Evolutionary conservation across 768 basidiomycete species (phyloP).

Genomic region (Leccinum boreale): DNA sequence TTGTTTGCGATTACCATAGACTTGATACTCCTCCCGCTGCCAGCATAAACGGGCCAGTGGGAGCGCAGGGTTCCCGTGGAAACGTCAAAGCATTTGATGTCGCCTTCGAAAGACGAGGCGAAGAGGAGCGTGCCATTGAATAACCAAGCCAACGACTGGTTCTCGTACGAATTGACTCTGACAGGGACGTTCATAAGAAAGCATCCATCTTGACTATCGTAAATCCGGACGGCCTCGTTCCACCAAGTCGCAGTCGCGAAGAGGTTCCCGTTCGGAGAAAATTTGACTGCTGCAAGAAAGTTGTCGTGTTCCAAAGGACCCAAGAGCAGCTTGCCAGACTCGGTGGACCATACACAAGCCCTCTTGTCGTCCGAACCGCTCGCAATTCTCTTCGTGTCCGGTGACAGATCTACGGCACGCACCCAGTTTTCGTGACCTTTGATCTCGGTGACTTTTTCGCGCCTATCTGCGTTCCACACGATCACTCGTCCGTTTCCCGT

Average conservation of each 20-base stretch:
- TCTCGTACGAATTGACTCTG: slow-evolving; percentile 7
- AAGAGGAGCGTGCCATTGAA: not conserved
- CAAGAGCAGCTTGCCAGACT: slow-evolving; percentile 5
- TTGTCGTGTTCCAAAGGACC: slow-evolving; percentile 7
- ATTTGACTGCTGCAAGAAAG: slow-evolving; percentile 7
- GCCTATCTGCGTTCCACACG: slow-evolving; percentile 10
- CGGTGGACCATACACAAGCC: slow-evolving; percentile 10
- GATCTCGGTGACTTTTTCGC: slow-evolving; percentile 5
- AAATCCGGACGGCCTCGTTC: slow-evolving; percentile 11
- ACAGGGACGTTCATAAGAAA: slow-evolving; percentile 8
- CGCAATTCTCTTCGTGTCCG: slow-evolving; percentile 5
- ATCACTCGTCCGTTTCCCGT: slow-evolving; percentile 1
- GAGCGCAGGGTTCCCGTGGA: not conserved
- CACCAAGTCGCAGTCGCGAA: slow-evolving; percentile 16
- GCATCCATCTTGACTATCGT: slow-evolving; percentile 3
- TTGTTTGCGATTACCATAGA: slow-evolving; percentile 9
- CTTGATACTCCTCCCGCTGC: not conserved
- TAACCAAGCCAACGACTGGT: slow-evolving; percentile 13
- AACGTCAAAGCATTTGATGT: slow-evolving; percentile 5
- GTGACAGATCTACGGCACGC: slow-evolving; percentile 18
- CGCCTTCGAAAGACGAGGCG: slow-evolving; percentile 8
- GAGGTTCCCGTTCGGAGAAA: slow-evolving; percentile 9
- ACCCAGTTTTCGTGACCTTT: slow-evolving; percentile 7
- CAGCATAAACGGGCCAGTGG: not conserved
- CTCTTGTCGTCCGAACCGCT: slow-evolving; percentile 12